Percentiles rank a stretch among this genome's conserved stretches.
These are phyloP conservation scores for Discostella pseudostelligera DNA, from an alignment of 108 stramenopile species.

Conservation along the genomic window DNA sequence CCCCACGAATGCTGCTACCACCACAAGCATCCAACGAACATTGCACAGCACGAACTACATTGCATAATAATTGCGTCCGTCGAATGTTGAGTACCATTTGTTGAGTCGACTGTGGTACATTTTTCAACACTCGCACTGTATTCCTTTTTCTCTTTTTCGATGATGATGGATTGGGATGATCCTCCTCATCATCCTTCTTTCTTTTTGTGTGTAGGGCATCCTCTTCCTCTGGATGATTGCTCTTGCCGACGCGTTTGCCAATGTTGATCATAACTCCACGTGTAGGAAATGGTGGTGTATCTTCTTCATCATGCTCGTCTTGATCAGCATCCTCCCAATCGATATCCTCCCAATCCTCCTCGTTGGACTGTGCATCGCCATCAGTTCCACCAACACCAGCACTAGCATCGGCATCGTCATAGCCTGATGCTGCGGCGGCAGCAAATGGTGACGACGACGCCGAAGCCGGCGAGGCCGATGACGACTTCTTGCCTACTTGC, in stretches of 20 bases:
- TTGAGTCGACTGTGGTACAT: slow-evolving; percentile 44
- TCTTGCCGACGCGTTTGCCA: slow-evolving; percentile 7
- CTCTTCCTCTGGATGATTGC: slow-evolving; percentile 10
- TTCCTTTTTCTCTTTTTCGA: slow-evolving; percentile 30
- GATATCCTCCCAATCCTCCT: slow-evolving; percentile 37
- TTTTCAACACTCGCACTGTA: slow-evolving; percentile 29
- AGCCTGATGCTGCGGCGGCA: not conserved
- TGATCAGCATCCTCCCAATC: slow-evolving; percentile 50
- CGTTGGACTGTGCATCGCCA: no score
- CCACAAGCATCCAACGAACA: slow-evolving; percentile 27
- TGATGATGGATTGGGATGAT: not conserved
- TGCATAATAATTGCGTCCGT: slow-evolving; percentile 52
- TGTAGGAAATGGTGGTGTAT: slow-evolving; percentile 13
- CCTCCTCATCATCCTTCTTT: slow-evolving; percentile 1
- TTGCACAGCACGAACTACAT: slow-evolving; percentile 28
- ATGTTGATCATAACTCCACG: slow-evolving; percentile 31
- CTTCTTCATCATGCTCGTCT: slow-evolving; percentile 9
- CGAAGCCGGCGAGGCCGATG: not conserved
- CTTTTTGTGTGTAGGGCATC: not conserved
- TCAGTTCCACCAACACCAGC: not conserved
- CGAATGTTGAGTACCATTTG: slow-evolving; percentile 46
- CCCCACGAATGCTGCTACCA: not conserved
- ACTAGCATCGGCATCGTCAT: slow-evolving; percentile 1
- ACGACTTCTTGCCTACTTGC: not conserved
- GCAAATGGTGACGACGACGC: not conserved